These are phyloP conservation scores for Amauroascus verrucosus DNA, from an alignment of 2,329 filamentous ascomycete species.

Conservation along the genomic window DNA sequence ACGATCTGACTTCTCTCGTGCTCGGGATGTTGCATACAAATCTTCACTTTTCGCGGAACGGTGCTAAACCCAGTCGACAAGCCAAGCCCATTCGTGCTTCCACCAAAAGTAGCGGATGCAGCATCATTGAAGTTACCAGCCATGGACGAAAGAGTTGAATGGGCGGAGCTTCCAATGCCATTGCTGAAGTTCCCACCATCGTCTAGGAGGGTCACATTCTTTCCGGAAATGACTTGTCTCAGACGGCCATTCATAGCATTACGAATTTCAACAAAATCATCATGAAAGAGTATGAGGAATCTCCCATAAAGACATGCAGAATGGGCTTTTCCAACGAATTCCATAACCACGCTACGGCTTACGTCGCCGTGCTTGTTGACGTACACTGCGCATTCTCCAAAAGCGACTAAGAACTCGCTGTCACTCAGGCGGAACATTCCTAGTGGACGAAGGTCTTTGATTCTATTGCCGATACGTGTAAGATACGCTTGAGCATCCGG, in stretches of 20 bases:
- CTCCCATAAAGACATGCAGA: constrained; percentile 81
- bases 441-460: constrained; percentile 72
- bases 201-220: constrained; percentile 82
- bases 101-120: constrained; percentile 19
- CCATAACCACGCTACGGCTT: constrained; percentile 88
- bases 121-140: constrained; percentile 20
- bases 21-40: constrained; percentile 91
- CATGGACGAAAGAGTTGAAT: constrained; percentile 22
- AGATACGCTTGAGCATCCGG: constrained; percentile 52
- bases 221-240: constrained; percentile 84
- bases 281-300: constrained; percentile 86
- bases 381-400: constrained; percentile 93
- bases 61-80: constrained; percentile 26
- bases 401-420: constrained; percentile 83
- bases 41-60: constrained; percentile 67
- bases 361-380: constrained; percentile 98
- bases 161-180: constrained; percentile 39
- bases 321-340: constrained; percentile 90
- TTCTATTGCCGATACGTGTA: constrained; percentile 71
- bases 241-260: constrained; percentile 93
- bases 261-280: constrained; percentile 91
- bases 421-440: constrained; percentile 95
- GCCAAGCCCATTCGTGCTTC: constrained; percentile 27
- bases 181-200: constrained; percentile 59
- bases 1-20: constrained; percentile 75